phyloP scores from a whole-genome alignment of 306 rosid species.

The Castanospermum australe region DNA sequence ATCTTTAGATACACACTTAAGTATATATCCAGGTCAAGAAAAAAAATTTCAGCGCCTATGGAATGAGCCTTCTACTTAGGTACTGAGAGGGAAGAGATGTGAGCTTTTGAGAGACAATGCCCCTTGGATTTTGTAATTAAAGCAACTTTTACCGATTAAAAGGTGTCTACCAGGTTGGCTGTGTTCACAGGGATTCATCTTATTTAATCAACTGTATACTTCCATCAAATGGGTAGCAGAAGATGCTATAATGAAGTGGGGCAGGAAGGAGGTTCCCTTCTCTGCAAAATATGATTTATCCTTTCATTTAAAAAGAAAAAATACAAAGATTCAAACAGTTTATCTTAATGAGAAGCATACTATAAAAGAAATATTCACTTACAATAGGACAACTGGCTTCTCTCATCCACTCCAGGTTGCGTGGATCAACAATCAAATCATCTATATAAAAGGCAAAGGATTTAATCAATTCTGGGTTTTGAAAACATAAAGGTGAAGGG shows the following conservation, averaged over 20 bases:
- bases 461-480: constrained; percentile 3
- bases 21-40: not conserved
- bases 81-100: not conserved
- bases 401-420: constrained; percentile 88
- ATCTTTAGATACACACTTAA: no score
- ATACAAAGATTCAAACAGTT: not conserved
- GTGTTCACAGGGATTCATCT: not conserved
- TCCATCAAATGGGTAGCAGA: not conserved
- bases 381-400: constrained; percentile 94
- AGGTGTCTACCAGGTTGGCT: not conserved
- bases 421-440: constrained; percentile 96
- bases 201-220: not conserved
- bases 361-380: constrained; percentile 40
- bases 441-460: constrained; percentile 46
- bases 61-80: not conserved
- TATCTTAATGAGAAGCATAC: constrained; percentile 14
- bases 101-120: not conserved
- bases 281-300: not conserved
- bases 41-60: not conserved
- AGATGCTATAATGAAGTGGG: not conserved
- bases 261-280: not conserved
- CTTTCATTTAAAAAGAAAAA: not conserved
- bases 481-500: not conserved
- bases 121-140: not conserved
- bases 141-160: not conserved